Conservation (phyloP, 2,329 filamentous ascomycete genomes). For the Cytospora leucostoma region DNA sequence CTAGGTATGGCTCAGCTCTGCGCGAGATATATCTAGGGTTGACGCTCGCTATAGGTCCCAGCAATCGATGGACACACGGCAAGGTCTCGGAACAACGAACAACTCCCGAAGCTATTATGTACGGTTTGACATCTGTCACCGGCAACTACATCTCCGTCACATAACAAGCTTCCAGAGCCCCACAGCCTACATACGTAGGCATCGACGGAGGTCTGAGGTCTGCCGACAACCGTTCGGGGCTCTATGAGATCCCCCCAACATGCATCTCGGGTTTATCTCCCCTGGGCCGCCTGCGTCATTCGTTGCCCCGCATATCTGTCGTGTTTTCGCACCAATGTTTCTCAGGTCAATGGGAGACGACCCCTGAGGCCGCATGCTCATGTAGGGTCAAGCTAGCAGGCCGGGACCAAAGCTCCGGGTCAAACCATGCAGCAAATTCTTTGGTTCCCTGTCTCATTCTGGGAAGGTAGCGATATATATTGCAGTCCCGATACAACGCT, state of each 20-base stretch:
- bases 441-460: background rate
- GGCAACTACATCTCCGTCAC: background rate
- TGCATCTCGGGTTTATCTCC: constrained; percentile 1
- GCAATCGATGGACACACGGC: too few species aligned
- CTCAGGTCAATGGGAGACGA: background rate
- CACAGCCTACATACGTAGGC: background rate
- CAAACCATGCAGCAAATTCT: background rate
- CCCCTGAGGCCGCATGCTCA: background rate
- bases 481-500: constrained; percentile 10
- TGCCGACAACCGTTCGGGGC: constrained; percentile 14
- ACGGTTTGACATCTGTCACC: too few species aligned
- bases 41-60: too few species aligned
- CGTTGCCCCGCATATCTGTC: background rate
- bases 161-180: too few species aligned
- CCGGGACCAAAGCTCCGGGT: background rate
- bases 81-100: too few species aligned
- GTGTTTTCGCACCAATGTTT: background rate
- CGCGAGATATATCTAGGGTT: too few species aligned
- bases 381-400: background rate
- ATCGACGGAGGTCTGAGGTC: constrained; percentile 4
- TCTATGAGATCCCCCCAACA: constrained; percentile 9
- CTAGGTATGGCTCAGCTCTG: too few species aligned
- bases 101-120: too few species aligned
- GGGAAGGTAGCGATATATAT: background rate
- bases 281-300: background rate